Evolutionary conservation across 176 grass and related monocot species (phyloP).

Genomic region (Ananas comosus): DNA sequence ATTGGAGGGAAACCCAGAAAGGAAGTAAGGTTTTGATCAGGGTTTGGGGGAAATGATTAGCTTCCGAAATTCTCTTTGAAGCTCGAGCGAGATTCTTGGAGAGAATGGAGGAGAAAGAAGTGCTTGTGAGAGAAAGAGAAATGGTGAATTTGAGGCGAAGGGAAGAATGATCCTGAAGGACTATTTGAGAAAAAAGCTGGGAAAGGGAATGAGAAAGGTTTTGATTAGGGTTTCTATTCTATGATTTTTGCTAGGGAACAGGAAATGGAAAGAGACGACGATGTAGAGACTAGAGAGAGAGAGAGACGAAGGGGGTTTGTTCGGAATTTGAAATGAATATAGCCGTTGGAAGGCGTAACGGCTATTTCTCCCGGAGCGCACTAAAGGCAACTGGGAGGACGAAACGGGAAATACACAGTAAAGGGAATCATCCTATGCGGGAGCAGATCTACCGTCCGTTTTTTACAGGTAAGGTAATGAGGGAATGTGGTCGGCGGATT

Average conservation of each 20-base stretch:
- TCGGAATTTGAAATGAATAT: slow-evolving; percentile 4
- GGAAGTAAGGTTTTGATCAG: slow-evolving; percentile 8
- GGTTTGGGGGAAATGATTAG: slow-evolving; percentile 2
- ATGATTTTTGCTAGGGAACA: neutral
- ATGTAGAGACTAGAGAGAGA: too few relatives aligned
- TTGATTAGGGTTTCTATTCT: slow-evolving; percentile 2
- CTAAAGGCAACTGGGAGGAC: neutral
- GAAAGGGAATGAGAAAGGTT: neutral
- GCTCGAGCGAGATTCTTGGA: too few relatives aligned
- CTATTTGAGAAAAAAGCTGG: neutral
- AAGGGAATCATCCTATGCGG: neutral
- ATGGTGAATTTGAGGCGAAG: too few relatives aligned
- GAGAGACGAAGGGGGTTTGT: neutral
- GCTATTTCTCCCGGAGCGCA: neutral
- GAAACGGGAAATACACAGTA: neutral
- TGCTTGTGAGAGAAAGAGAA: too few relatives aligned
- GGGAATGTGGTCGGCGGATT: neutral
- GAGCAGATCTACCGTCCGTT: neutral
- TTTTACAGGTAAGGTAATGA: neutral
- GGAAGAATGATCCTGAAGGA: too few relatives aligned
- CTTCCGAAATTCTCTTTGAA: too few relatives aligned
- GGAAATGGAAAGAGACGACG: neutral
- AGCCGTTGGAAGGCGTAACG: slow-evolving; percentile 9
- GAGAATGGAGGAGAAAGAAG: too few relatives aligned
- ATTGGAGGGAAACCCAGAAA: slow-evolving; percentile 10